Conservation (phyloP, 345 rosid genomes). For the Eucalyptus regnans region DNA sequence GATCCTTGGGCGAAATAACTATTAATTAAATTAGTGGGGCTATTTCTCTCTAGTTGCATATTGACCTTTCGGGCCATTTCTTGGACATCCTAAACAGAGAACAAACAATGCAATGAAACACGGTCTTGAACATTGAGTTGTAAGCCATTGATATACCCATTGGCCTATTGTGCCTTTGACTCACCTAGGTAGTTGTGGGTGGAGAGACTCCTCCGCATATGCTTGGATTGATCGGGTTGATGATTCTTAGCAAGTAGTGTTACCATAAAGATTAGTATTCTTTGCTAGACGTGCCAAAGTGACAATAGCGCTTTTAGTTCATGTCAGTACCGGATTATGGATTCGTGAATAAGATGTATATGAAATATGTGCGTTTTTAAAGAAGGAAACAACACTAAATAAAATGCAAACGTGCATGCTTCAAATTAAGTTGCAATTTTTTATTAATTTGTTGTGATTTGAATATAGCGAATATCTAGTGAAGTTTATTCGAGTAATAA, state of each 20-base stretch:
- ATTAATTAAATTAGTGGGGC: too few species aligned
- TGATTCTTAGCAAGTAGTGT: not conserved
- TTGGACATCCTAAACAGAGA: too few species aligned
- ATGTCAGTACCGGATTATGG: not conserved
- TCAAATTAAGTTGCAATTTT: not conserved
- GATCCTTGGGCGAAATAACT: too few species aligned
- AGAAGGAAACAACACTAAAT: not conserved
- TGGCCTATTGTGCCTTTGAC: too few species aligned
- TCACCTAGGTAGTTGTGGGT: too few species aligned
- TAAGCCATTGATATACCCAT: too few species aligned
- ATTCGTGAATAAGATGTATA: not conserved
- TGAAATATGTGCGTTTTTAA: not conserved
- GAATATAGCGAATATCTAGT: not conserved
- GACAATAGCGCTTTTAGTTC: not conserved
- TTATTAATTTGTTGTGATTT: not conserved
- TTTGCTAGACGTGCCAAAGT: not conserved
- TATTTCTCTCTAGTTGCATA: too few species aligned
- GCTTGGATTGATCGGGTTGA: not conserved
- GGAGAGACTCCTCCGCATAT: too few species aligned
- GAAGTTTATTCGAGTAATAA: not conserved
- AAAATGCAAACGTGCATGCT: not conserved
- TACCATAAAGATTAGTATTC: not conserved
- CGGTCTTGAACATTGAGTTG: too few species aligned
- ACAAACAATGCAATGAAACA: too few species aligned
- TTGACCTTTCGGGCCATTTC: too few species aligned